Conservation (phyloP, 2,329 filamentous ascomycete genomes). For the Fusarium sp. region DNA sequence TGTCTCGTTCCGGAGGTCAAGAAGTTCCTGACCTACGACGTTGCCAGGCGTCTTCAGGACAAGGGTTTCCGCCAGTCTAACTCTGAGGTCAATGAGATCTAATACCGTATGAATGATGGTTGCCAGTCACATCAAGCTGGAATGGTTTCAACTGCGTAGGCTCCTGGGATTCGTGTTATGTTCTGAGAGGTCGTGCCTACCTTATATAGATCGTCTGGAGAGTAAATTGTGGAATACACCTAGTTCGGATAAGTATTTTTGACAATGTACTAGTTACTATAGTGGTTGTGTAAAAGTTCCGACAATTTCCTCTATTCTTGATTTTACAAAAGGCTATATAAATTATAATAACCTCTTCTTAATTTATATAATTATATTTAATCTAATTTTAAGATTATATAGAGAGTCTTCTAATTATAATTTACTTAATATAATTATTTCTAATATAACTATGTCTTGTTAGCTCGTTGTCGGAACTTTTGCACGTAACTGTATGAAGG, state of each 20-base stretch:
- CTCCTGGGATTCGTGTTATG: neutral
- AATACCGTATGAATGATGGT: neutral
- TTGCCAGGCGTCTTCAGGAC: constrained; percentile 59
- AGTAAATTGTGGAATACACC: neutral
- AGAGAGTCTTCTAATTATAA: no score
- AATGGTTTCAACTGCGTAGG: neutral
- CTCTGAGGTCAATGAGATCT: constrained; percentile 5
- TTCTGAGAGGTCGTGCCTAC: neutral
- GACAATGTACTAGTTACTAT: no score
- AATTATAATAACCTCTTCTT: no score
- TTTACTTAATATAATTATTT: no score
- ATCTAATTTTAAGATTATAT: no score
- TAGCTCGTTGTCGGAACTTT: no score
- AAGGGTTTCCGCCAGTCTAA: constrained; percentile 25
- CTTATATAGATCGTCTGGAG: neutral
- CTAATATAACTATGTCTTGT: no score
- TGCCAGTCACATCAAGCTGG: neutral
- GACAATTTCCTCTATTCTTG: no score
- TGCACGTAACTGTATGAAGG: no score
- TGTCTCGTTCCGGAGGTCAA: constrained; percentile 59
- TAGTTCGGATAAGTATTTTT: neutral
- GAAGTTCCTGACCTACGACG: constrained; percentile 58
- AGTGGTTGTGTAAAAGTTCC: no score
- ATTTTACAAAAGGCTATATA: no score
- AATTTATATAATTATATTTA: no score